These are phyloP conservation scores for Bipolaris victoriae DNA, from an alignment of 2,329 filamentous ascomycete species.

Conservation along the genomic window DNA sequence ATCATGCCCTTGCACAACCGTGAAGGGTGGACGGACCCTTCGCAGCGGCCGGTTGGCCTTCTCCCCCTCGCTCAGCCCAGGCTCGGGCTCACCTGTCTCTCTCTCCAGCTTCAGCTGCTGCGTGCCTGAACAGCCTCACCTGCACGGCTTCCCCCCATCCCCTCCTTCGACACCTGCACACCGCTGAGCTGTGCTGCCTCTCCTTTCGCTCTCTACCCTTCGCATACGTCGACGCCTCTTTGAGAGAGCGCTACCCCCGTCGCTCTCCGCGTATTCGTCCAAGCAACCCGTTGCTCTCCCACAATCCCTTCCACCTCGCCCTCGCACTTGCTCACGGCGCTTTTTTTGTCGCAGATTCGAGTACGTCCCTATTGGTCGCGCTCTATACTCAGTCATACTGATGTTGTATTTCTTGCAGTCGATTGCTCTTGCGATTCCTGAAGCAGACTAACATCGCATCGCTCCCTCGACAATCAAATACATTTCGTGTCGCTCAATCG, in stretches of 20 bases:
- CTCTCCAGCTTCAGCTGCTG: constrained; percentile 38
- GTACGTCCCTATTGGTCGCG: constrained; percentile 26
- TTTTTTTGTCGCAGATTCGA: constrained; percentile 29
- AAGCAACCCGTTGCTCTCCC: constrained; percentile 18
- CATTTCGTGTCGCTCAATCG: neutral
- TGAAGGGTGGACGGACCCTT: constrained; percentile 28
- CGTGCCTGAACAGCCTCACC: constrained; percentile 42
- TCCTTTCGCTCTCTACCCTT: constrained; percentile 35
- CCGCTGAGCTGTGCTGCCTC: constrained; percentile 47
- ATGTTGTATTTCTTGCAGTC: constrained; percentile 23
- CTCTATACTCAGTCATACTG: constrained; percentile 25
- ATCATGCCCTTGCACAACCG: constrained; percentile 34
- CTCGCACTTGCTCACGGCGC: constrained; percentile 20
- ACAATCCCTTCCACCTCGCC: constrained; percentile 16
- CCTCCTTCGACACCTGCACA: constrained; percentile 29
- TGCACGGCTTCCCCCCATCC: constrained; percentile 10
- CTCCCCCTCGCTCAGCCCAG: constrained; percentile 29
- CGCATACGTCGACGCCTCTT: constrained; percentile 36
- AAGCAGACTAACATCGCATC: neutral
- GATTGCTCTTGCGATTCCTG: constrained; percentile 11
- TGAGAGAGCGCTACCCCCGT: constrained; percentile 43
- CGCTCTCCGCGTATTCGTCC: constrained; percentile 27
- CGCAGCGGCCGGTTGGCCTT: constrained; percentile 26
- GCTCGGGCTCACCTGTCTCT: constrained; percentile 26
- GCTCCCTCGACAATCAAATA: neutral